phyloP scores from a whole-genome alignment of 2,329 filamentous ascomycete genomes.

The Thelonectria rubi region DNA sequence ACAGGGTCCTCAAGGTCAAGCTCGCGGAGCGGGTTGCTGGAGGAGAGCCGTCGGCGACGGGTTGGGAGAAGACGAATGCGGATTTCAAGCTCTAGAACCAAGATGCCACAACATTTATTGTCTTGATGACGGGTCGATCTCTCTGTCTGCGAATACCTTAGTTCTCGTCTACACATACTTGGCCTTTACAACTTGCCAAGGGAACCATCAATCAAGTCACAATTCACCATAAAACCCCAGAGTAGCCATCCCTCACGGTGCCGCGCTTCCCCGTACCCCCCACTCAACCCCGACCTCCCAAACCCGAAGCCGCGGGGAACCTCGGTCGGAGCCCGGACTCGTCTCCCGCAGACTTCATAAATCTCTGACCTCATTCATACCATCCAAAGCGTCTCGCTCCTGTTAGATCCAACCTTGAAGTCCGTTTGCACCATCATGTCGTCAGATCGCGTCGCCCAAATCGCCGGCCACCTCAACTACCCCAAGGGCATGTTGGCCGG shows the following conservation, averaged over 20 bases:
- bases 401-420: neutral
- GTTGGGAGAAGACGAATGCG: conserved; percentile 75
- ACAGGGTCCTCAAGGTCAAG: conserved; percentile 72
- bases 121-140: neutral
- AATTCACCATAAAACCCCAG: too few species aligned
- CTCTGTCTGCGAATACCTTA: neutral
- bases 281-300: conserved; percentile 33
- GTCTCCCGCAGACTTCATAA: conserved; percentile 5
- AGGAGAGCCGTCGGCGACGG: conserved; percentile 63
- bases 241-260: neutral
- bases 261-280: conserved; percentile 18
- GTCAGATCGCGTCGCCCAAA: conserved; percentile 70
- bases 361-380: neutral
- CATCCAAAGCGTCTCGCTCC: neutral
- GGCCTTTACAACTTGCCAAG: too few species aligned
- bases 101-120: neutral
- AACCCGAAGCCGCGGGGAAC: conserved; percentile 37
- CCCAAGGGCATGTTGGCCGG: conserved; percentile 80
- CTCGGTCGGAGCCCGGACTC: conserved; percentile 36
- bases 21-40: conserved; percentile 76
- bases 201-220: too few species aligned
- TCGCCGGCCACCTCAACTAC: conserved; percentile 83
- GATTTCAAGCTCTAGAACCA: conserved; percentile 76
- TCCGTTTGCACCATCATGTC: conserved; percentile 54
- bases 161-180: too few species aligned